Evolutionary conservation across 73 alveolate species (phyloP).

Genomic region (Paramecium primaurelia): DNA sequence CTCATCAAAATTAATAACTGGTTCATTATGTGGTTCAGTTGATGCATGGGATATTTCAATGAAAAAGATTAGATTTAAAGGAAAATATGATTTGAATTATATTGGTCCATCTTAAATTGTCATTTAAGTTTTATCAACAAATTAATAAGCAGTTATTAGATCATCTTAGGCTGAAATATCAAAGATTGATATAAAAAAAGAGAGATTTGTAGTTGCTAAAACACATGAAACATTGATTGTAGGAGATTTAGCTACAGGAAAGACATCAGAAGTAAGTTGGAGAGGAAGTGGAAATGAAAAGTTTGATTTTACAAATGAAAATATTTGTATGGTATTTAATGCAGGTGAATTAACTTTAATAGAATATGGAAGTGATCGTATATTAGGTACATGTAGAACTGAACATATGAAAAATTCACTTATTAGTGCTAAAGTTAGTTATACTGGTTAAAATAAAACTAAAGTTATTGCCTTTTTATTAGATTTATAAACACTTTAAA

Average conservation of each 20-base stretch:
- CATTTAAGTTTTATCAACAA: constrained; percentile 64
- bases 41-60: constrained; percentile 97
- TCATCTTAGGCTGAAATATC: constrained; percentile 94
- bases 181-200: constrained; percentile 97
- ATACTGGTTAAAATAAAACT: constrained; percentile 75
- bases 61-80: constrained; percentile 93
- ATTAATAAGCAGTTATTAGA: constrained; percentile 67
- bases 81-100: constrained; percentile 97
- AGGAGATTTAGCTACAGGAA: constrained; percentile 96
- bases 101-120: constrained; percentile 97
- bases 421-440: constrained; percentile 96
- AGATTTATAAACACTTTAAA: constrained; percentile 97
- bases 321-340: constrained; percentile 98
- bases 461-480: constrained; percentile 98
- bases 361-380: constrained; percentile 98
- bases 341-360: constrained; percentile 98
- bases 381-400: constrained; percentile 97
- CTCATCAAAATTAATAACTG: constrained; percentile 96
- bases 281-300: constrained; percentile 95
- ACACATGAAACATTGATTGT: constrained; percentile 96
- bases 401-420: constrained; percentile 98
- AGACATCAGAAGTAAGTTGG: constrained; percentile 92
- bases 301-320: constrained; percentile 95
- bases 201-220: constrained; percentile 94
- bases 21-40: constrained; percentile 96